A percentile compares a stretch with the other conserved stretches of the same genome.
These are phyloP conservation scores for Aspergillus fischeri DNA, from an alignment of 2,329 filamentous ascomycete genomes.

Conservation along the genomic window DNA sequence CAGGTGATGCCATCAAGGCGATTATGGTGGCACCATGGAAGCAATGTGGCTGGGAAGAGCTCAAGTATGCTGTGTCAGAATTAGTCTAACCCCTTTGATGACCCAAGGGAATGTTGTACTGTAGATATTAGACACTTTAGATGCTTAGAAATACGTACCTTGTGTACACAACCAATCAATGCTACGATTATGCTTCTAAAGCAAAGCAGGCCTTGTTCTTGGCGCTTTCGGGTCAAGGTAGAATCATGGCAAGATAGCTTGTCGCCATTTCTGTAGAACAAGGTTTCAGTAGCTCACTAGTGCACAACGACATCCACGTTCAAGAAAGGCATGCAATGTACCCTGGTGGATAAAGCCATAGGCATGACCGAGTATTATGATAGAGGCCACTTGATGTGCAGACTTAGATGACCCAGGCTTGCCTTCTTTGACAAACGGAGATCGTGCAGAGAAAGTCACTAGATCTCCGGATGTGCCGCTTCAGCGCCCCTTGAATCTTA, in stretches of 20 bases:
- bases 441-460: background rate
- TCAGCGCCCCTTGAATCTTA: background rate
- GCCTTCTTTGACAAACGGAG: background rate
- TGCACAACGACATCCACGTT: background rate
- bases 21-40: conserved; percentile 81
- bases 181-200: background rate
- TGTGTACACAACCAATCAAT: background rate
- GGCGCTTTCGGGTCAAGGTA: background rate
- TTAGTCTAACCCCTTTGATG: conserved; percentile 8
- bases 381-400: background rate
- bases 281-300: background rate
- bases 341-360: background rate
- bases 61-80: conserved; percentile 27
- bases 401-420: background rate
- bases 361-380: background rate
- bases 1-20: conserved; percentile 70
- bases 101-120: background rate
- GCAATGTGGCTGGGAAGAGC: conserved; percentile 57
- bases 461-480: background rate
- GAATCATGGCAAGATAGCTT: background rate
- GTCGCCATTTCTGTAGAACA: no score
- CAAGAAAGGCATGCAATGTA: background rate
- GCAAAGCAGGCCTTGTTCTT: background rate
- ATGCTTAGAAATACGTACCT: background rate
- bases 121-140: background rate